phyloP scores from a whole-genome alignment of 768 basidiomycete genomes.

The Postia placenta region DNA sequence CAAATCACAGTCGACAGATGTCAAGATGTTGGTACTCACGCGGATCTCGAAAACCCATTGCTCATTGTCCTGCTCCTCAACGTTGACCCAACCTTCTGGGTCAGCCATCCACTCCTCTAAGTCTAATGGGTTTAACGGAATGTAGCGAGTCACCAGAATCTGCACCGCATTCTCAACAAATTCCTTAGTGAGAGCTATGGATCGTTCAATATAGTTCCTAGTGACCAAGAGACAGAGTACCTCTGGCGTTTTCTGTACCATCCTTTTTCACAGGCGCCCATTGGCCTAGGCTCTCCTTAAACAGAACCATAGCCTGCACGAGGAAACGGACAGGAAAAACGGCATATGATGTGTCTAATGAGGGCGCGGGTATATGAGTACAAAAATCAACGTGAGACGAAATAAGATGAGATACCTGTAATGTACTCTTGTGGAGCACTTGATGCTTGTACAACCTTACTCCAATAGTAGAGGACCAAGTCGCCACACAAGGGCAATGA shows the following conservation, averaged over 20 bases:
- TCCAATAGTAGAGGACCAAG: conserved; percentile 77
- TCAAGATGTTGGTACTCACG: conserved; percentile 38
- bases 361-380: neutral
- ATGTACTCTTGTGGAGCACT: conserved; percentile 44
- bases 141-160: conserved; percentile 75
- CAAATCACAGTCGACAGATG: conserved; percentile 1
- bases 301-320: conserved; percentile 81
- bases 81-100: conserved; percentile 92
- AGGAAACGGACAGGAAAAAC: conserved; percentile 75
- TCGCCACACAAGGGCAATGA: conserved; percentile 56
- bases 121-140: conserved; percentile 79
- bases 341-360: conserved; percentile 52
- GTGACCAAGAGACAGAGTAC: conserved; percentile 11
- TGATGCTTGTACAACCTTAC: conserved; percentile 69
- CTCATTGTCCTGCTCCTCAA: conserved; percentile 85
- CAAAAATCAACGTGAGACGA: neutral
- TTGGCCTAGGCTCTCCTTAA: conserved; percentile 75
- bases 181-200: conserved; percentile 52
- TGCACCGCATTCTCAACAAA: conserved; percentile 72
- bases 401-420: conserved; percentile 39
- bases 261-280: conserved; percentile 66
- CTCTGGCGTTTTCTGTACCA: conserved; percentile 52
- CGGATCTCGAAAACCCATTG: conserved; percentile 92
- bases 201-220: neutral
- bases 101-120: conserved; percentile 80